Percentiles rank a stretch among this genome's conserved stretches.
Evolutionary conservation across 2,329 filamentous ascomycete genomes (phyloP).

Genomic region (Aspergillus unguis): DNA sequence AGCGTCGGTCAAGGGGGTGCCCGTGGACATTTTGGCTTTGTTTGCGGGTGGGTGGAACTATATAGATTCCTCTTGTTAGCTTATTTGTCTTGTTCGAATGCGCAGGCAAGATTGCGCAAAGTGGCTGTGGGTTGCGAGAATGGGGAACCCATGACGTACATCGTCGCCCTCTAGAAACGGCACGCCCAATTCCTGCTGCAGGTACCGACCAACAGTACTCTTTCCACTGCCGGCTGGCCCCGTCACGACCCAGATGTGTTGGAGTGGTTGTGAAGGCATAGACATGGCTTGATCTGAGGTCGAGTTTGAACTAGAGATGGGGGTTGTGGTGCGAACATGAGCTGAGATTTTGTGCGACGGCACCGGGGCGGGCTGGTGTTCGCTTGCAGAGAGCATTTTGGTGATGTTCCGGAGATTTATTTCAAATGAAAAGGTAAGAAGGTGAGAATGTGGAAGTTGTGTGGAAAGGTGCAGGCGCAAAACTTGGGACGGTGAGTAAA

Average conservation of each 20-base stretch:
- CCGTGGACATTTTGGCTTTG: constrained; percentile 84
- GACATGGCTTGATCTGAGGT: constrained; percentile 7
- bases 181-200: constrained; percentile 60
- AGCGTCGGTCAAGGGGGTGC: constrained; percentile 80
- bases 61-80: constrained; percentile 1
- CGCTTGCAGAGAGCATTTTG: constrained; percentile 40
- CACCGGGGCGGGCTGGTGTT: constrained; percentile 25
- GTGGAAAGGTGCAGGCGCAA: constrained; percentile 17
- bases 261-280: constrained; percentile 28
- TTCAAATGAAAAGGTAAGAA: background rate
- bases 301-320: constrained; percentile 6
- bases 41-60: constrained; percentile 60
- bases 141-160: constrained; percentile 49
- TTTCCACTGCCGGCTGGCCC: constrained; percentile 78
- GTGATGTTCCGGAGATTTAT: background rate
- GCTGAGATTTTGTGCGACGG: constrained; percentile 21
- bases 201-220: constrained; percentile 66
- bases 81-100: background rate
- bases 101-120: background rate
- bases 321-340: constrained; percentile 12
- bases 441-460: constrained; percentile 10
- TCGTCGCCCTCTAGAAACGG: constrained; percentile 77
- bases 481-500: constrained; percentile 2
- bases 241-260: constrained; percentile 78
- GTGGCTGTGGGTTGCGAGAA: no score